Conservation (phyloP, 352 stramenopile species). For the Peronospora destructor region DNA sequence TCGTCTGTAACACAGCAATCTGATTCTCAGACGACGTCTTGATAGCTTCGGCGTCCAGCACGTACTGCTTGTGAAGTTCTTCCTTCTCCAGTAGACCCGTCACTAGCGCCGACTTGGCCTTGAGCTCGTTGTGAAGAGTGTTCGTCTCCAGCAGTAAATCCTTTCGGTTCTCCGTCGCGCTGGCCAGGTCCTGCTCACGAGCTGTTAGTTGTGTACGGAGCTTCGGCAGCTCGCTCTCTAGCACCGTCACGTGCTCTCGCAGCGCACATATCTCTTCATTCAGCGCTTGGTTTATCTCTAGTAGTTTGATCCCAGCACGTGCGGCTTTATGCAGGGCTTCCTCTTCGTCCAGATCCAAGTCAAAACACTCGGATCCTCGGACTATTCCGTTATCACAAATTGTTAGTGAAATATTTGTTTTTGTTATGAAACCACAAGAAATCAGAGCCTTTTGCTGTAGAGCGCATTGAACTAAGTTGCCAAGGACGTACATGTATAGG, state of each 20-base stretch:
- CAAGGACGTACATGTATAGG: slow-evolving; percentile 15
- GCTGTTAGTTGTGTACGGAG: slow-evolving; percentile 34
- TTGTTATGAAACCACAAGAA: neutral
- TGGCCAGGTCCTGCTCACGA: slow-evolving; percentile 34
- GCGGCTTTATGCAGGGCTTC: slow-evolving; percentile 58
- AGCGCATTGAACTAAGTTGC: neutral
- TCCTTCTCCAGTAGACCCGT: slow-evolving; percentile 51
- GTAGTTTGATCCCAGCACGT: slow-evolving; percentile 57
- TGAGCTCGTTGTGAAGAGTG: slow-evolving; percentile 45
- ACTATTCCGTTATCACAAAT: slow-evolving; percentile 9
- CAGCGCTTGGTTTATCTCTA: slow-evolving; percentile 71
- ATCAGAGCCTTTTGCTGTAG: neutral
- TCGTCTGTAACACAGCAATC: slow-evolving; percentile 22
- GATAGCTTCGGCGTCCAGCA: slow-evolving; percentile 25
- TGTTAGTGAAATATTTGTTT: slow-evolving; percentile 8
- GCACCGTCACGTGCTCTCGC: slow-evolving; percentile 44
- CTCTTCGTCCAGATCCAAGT: slow-evolving; percentile 46
- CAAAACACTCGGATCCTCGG: slow-evolving; percentile 30
- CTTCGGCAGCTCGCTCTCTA: slow-evolving; percentile 46
- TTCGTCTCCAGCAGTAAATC: slow-evolving; percentile 46
- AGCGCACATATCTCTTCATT: slow-evolving; percentile 52
- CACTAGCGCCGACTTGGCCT: slow-evolving; percentile 49
- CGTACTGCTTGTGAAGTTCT: slow-evolving; percentile 31
- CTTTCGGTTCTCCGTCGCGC: slow-evolving; percentile 40
- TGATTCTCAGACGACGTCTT: slow-evolving; percentile 37